Base-by-base conservation (phyloP, 306 rosid species). In the Heteromeles arbutifolia region DNA sequence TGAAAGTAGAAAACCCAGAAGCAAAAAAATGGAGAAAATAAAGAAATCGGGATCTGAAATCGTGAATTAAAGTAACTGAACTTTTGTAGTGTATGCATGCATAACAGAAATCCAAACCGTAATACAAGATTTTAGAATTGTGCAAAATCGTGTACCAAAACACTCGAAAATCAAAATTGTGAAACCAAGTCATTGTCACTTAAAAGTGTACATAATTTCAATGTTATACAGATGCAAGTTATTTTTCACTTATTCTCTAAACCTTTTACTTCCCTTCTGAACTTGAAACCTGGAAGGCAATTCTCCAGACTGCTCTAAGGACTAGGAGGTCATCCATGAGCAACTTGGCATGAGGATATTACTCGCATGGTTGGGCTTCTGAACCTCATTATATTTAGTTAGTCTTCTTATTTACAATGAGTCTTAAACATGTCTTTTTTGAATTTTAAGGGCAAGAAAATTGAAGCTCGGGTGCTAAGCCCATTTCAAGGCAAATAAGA, bases 271-370 rank as follows among this genome's bases (percentile, higher is more conserved):
- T 56, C 10, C 39, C 52, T 76, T 11, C 29, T 41, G 26, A 37
- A 68, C 72, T 65, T 29, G 56, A 61, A 48, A 53, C 8, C 71
- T 81, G 86, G 82, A 85, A 74, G 70, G 80, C 84, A n/a, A 25
- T 1, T 73, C 80, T 52, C 39, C 84, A 32, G 48, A 69, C 83
- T 77, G 78, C 85, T 65, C 62, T 82, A 43, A 87, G 79, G 84
- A 67, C 80, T 53, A 87, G 86, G 80, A 83, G 91, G 75, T 82
- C 88, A 13, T 82, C 89, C 66, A 72, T 87, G n/a, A 85, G 88
- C 82, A 87, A 78, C 76, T 77, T 84, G 73, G 84, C 87, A 6
- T 84, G 82, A 37, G 87, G 88, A 50, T 80, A 87, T 70, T 85
- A 77, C 77, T 75, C 87, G 24, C 86, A 73, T 3, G 88, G 91